Evolutionary conservation across 169 alveolate species (phyloP).

Genomic region (Cryptosporidium muris): DNA sequence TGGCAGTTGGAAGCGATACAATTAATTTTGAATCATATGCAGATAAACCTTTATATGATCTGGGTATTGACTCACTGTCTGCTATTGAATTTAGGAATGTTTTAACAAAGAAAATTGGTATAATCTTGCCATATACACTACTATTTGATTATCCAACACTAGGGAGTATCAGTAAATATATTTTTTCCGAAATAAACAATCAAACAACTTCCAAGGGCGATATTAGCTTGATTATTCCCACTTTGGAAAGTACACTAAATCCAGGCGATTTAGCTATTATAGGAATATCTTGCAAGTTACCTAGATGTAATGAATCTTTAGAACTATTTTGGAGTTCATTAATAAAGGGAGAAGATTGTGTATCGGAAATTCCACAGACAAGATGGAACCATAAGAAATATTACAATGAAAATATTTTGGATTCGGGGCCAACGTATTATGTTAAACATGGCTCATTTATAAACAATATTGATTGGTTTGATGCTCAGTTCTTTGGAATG

Average conservation of each 20-base stretch:
- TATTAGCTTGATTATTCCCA: not conserved
- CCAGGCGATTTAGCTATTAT: conserved; percentile 70
- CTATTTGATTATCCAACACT: conserved; percentile 75
- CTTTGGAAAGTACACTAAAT: not conserved
- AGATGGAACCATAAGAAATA: conserved; percentile 49
- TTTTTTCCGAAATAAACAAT: not conserved
- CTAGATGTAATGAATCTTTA: conserved; percentile 58
- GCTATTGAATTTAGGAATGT: conserved; percentile 77
- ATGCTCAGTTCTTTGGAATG: conserved; percentile 43
- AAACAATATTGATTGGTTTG: conserved; percentile 30
- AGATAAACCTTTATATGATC: conserved; percentile 67
- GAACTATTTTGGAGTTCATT: conserved; percentile 67
- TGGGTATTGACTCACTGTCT: conserved; percentile 77
- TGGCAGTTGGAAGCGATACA: not conserved
- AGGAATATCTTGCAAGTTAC: conserved; percentile 76
- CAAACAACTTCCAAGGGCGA: not conserved
- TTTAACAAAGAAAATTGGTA: conserved; percentile 69
- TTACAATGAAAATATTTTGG: conserved; percentile 4
- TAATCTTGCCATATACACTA: conserved; percentile 74
- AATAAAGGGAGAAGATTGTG: conserved; percentile 27
- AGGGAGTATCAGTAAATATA: conserved; percentile 12
- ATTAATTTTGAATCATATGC: conserved; percentile 3
- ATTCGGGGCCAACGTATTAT: conserved; percentile 57
- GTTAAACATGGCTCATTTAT: conserved; percentile 58
- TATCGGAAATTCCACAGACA: conserved; percentile 35